phyloP scores from a whole-genome alignment of 2,329 filamentous ascomycete genomes.

The Colletotrichum eremochloae region DNA sequence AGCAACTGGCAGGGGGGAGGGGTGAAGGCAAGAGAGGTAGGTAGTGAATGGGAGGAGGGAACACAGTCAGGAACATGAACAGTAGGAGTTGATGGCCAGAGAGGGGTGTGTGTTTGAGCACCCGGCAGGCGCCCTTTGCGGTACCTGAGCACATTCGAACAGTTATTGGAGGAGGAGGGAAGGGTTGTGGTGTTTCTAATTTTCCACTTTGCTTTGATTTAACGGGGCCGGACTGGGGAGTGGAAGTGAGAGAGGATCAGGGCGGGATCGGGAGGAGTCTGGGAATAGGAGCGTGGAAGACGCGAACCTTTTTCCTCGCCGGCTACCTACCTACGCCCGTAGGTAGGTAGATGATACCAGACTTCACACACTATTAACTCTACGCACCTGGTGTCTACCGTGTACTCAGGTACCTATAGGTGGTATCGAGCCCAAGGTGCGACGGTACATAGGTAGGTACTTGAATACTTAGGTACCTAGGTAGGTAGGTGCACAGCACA shows the following conservation, averaged over 20 bases:
- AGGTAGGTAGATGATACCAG: too few species aligned
- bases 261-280: conserved; percentile 29
- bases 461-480: too few species aligned
- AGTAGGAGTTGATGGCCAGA: neutral
- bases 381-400: too few species aligned
- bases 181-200: conserved; percentile 28
- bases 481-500: too few species aligned
- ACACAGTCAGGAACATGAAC: conserved; percentile 13
- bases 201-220: conserved; percentile 18
- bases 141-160: conserved; percentile 27
- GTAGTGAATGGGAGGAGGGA: neutral
- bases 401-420: too few species aligned
- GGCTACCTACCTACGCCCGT: too few species aligned
- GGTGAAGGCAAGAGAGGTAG: neutral
- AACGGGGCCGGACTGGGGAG: conserved; percentile 4
- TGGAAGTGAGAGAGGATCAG: neutral
- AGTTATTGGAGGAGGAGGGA: conserved; percentile 12
- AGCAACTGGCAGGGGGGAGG: neutral
- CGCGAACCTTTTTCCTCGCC: neutral
- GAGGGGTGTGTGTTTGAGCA: conserved; percentile 4
- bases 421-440: too few species aligned
- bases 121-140: conserved; percentile 8
- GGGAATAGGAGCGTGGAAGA: conserved; percentile 11
- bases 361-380: neutral
- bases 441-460: too few species aligned